Evolutionary conservation across 2,329 filamentous ascomycete species (phyloP).

Genomic region (Alternaria sp.): DNA sequence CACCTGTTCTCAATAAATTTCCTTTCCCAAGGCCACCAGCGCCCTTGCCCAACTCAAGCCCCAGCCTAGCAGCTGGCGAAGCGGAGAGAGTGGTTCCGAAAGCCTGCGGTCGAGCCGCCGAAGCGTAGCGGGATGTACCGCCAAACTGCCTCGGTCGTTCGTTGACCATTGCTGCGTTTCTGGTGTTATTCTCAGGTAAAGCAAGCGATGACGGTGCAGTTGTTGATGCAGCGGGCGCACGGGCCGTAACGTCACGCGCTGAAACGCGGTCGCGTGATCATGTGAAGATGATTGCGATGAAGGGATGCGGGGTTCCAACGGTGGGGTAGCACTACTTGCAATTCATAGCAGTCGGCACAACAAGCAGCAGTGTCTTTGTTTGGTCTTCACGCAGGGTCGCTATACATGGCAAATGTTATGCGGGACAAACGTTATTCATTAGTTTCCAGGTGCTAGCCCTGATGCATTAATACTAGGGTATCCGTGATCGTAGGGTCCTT

Average conservation of each 20-base stretch:
- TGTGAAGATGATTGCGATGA: constrained; percentile 16
- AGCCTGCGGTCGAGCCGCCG: constrained; percentile 9
- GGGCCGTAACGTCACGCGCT: constrained; percentile 15
- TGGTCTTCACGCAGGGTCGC: neutral
- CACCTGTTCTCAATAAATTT: constrained; percentile 20
- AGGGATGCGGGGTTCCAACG: constrained; percentile 16
- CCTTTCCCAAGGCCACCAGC: constrained; percentile 29
- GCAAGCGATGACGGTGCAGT: neutral
- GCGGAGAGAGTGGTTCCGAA: neutral
- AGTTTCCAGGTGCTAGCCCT: constrained; percentile 48
- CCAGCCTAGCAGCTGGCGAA: constrained; percentile 16
- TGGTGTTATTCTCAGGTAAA: constrained; percentile 8
- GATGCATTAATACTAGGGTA: constrained; percentile 47
- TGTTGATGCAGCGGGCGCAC: constrained; percentile 4
- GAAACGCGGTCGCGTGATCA: constrained; percentile 28
- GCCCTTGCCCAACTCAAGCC: constrained; percentile 35
- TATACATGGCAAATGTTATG: neutral
- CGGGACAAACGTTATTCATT: constrained; percentile 36
- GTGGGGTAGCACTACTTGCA: neutral
- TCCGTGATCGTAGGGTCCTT: constrained; percentile 28
- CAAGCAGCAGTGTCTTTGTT: too few species aligned
- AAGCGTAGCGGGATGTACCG: constrained; percentile 21
- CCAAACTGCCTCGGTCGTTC: constrained; percentile 20
- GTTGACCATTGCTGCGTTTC: constrained; percentile 22
- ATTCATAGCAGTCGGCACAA: neutral